Conservation (phyloP, 306 rosid genomes). For the Pterocarpus macrocarpus region DNA sequence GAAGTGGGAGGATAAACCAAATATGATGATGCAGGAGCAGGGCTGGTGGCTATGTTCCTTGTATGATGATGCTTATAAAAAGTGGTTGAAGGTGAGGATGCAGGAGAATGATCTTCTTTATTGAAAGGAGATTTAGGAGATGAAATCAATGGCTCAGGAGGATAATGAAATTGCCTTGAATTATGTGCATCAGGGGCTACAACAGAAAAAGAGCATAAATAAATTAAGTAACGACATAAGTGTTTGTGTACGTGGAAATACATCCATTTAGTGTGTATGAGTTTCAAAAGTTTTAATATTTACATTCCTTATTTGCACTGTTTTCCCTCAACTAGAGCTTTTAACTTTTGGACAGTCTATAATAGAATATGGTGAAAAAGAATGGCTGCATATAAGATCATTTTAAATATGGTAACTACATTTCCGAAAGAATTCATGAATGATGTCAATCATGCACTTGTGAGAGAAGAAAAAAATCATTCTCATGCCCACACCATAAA, state of each 20-base stretch:
- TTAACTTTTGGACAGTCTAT: conserved; percentile 14
- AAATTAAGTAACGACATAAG: not conserved
- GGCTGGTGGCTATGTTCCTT: conserved; percentile 61
- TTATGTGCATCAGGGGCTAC: conserved; percentile 67
- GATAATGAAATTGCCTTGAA: conserved; percentile 48
- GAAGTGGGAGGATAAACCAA: conserved; percentile 62
- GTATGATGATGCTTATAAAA: conserved; percentile 58
- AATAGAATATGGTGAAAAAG: conserved; percentile 10
- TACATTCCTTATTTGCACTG: not conserved
- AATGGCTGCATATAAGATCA: conserved; percentile 5
- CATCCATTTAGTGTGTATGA: not conserved
- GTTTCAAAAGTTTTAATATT: conserved; percentile 21
- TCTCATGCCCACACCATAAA: not conserved
- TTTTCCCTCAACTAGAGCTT: conserved; percentile 6
- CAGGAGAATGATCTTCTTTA: conserved; percentile 59
- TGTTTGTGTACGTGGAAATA: not conserved
- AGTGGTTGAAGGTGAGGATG: conserved; percentile 64
- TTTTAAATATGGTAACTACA: conserved; percentile 16
- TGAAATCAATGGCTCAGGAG: conserved; percentile 60
- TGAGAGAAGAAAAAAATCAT: not conserved
- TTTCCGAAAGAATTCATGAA: conserved; percentile 12
- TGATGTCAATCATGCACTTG: conserved; percentile 12
- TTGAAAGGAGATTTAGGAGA: conserved; percentile 60
- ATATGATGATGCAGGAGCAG: conserved; percentile 70
- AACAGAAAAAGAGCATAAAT: conserved; percentile 42